Evolutionary conservation across 495 filamentous ascomycete species (phyloP), one percentile per base, ranked within the genome.

Genomic region (Aspergillus indologenus): DNA sequence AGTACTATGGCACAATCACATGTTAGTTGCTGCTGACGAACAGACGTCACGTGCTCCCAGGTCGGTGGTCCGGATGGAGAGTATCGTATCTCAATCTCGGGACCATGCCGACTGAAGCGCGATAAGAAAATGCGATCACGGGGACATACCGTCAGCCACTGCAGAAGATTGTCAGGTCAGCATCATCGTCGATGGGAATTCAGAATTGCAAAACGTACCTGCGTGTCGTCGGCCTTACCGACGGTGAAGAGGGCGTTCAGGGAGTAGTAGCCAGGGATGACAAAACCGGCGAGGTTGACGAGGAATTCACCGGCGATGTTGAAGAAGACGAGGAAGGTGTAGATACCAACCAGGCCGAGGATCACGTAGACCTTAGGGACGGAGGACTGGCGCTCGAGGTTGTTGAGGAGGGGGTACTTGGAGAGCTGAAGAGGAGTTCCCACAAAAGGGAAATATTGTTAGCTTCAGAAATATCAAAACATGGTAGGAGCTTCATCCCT

Each of bases 301-400:
- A 99, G 85, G 73, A 98, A 89, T 73, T 94, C 90, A 68, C 94
- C 93, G 60, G 91, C 94, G 65, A 97, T 92, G 84, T 99, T 99
- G 83, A 99, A 95, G 83, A 98, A 88, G 77, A 98, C 90, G 18
- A 99, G 84, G 84, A 97, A 96, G 83, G 96, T 92, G 83, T 99
- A 99, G 65, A 96, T 81, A 50, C 86, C 87, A 49, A 71, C 76
- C 14, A 96, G 74, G 63, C 94, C 94, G 50, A 96, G 88, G 76
- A 96, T 84, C 63, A 86, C 90, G 68, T 99, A 98, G 72, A 93
- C 91, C 83, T 99, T 99, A 61, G 94, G 94, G 48, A 96, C 86
- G 21, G 85, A 88, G 61, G 91, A 94, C 78, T 96, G 91, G 76
- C 89, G 90, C 87, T 99, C 95, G 62, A 99, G 85, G 79, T 98